Evolutionary conservation across 73 alveolate species (phyloP).

Genomic region (Paramecium bursaria): DNA sequence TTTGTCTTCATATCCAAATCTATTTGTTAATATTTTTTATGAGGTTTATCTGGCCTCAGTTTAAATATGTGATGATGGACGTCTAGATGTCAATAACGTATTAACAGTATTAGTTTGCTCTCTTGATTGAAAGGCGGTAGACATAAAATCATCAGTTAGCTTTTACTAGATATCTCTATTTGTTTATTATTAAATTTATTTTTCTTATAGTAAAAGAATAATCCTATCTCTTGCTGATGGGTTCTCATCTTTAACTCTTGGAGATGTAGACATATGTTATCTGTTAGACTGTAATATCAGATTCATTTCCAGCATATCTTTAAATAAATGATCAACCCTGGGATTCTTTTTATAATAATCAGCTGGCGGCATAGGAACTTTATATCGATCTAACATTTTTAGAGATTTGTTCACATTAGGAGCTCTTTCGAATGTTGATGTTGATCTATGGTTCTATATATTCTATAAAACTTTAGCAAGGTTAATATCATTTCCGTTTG

Average conservation of each 20-base stretch:
- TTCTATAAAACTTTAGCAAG: not conserved
- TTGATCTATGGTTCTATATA: not conserved
- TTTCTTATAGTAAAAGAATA: constrained; percentile 2
- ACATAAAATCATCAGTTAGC: not conserved
- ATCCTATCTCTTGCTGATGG: constrained; percentile 4
- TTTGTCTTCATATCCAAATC: constrained; percentile 5
- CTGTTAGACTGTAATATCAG: constrained; percentile 3
- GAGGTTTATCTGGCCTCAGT: not conserved
- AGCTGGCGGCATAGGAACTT: constrained; percentile 10
- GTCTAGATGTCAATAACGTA: not conserved
- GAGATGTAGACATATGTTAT: constrained; percentile 31
- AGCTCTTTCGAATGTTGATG: not conserved
- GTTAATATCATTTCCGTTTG: not conserved
- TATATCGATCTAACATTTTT: constrained; percentile 16
- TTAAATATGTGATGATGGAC: not conserved
- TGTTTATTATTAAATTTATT: not conserved
- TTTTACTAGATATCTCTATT: not conserved
- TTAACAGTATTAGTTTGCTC: constrained; percentile 4
- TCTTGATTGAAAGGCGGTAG: constrained; percentile 10
- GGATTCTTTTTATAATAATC: constrained; percentile 44
- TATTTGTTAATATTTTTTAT: not conserved
- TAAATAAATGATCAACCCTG: constrained; percentile 48
- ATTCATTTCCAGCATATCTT: constrained; percentile 43
- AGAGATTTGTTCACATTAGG: not conserved
- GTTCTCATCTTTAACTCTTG: constrained; percentile 5